Percentiles rank a stretch among this genome's conserved stretches.
These are phyloP conservation scores for Blastobotrys buckinghamii DNA, from an alignment of 1,139 yeast species.

Conservation along the genomic window DNA sequence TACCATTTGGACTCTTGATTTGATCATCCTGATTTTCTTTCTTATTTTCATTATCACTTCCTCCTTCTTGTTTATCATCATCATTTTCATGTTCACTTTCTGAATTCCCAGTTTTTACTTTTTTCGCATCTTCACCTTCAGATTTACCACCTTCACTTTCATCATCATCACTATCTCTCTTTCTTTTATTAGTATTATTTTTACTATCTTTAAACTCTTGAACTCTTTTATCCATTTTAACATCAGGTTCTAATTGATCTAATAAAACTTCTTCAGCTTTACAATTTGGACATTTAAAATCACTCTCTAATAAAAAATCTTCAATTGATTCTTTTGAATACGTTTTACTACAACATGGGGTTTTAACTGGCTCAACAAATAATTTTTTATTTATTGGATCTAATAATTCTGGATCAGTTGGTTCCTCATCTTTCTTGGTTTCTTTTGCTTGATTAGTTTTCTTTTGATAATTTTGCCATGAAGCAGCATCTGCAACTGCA, in stretches of 20 bases:
- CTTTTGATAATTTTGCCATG: slow-evolving; percentile 81
- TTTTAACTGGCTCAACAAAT: slow-evolving; percentile 68
- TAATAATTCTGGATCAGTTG: slow-evolving; percentile 55
- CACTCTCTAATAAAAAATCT: slow-evolving; percentile 67
- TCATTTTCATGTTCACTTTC: neutral
- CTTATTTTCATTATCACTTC: neutral
- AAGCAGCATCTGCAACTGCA: slow-evolving; percentile 86
- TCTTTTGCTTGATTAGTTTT: slow-evolving; percentile 38
- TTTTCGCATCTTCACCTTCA: neutral
- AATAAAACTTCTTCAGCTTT: slow-evolving; percentile 64
- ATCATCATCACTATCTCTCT: slow-evolving; percentile 4
- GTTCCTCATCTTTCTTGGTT: slow-evolving; percentile 32
- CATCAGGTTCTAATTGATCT: slow-evolving; percentile 62
- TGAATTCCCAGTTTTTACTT: neutral
- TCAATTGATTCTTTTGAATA: slow-evolving; percentile 64
- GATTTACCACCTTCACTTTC: slow-evolving; percentile 4
- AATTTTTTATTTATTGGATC: slow-evolving; percentile 58
- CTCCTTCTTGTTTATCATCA: too few species aligned
- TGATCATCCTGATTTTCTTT: neutral
- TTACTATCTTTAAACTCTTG: slow-evolving; percentile 36
- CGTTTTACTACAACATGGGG: slow-evolving; percentile 70
- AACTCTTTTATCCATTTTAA: slow-evolving; percentile 50
- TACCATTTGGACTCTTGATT: neutral
- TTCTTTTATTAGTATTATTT: slow-evolving; percentile 9
- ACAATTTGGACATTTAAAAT: slow-evolving; percentile 90